Percentiles rank a stretch among this genome's conserved stretches.
These are phyloP conservation scores for Myrica gale DNA, from an alignment of 306 rosid species.

Conservation along the genomic window DNA sequence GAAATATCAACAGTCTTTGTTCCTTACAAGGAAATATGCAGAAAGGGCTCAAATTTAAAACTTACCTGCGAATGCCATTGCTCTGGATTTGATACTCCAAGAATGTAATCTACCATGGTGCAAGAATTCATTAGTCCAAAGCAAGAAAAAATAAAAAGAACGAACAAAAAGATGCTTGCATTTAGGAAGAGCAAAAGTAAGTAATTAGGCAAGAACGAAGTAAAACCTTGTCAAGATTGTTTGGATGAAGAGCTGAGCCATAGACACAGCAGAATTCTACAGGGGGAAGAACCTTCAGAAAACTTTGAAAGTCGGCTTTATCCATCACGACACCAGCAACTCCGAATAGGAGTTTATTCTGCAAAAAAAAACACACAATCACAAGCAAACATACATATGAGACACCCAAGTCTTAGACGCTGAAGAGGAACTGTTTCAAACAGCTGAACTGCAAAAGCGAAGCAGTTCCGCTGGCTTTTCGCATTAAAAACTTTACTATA, in stretches of 20 bases:
- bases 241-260: conserved; percentile 54
- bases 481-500: too few species aligned
- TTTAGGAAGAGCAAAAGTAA: not conserved
- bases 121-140: conserved; percentile 1
- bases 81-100: conserved; percentile 49
- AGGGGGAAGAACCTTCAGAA: conserved; percentile 46
- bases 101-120: too few species aligned
- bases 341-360: conserved; percentile 1
- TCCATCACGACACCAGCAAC: conserved; percentile 23
- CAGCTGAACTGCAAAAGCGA: not conserved
- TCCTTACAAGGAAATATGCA: conserved; percentile 13
- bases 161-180: not conserved
- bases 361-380: too few species aligned
- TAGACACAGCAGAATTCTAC: conserved; percentile 56
- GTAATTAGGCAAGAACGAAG: not conserved
- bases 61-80: conserved; percentile 74
- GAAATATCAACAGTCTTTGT: conserved; percentile 17
- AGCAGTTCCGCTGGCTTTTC: not conserved
- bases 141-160: not conserved
- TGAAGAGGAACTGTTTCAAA: conserved; percentile 9
- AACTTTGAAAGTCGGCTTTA: conserved; percentile 32
- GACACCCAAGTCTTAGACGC: too few species aligned
- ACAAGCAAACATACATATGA: too few species aligned
- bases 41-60: conserved; percentile 13
- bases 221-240: conserved; percentile 42